phyloP scores from a whole-genome alignment of 169 alveolate species.

The Plasmodium knowlesi region DNA sequence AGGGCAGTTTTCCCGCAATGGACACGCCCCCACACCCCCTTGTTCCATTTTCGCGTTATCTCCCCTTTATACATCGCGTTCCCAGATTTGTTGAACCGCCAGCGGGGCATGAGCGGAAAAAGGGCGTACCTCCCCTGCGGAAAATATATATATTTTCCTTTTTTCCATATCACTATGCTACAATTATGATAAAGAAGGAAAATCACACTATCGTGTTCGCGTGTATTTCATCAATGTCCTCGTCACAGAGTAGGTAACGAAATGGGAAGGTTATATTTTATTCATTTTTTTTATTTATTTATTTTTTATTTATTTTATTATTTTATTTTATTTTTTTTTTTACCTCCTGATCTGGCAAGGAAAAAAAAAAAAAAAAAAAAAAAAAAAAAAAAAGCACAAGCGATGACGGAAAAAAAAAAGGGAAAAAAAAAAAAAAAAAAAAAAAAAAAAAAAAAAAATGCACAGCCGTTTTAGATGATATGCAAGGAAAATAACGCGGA shows the following conservation, averaged over 20 bases:
- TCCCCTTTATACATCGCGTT: not conserved
- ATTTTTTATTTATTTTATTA: conserved; percentile 78
- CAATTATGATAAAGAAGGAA: conserved; percentile 13
- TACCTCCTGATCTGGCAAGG: conserved; percentile 77
- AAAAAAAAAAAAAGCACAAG: not conserved
- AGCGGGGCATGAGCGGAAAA: not conserved
- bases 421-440: not conserved
- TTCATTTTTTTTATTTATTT: too few species aligned
- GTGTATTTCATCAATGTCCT: not conserved
- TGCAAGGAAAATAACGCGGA: not conserved
- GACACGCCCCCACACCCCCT: not conserved
- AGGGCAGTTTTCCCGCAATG: not conserved
- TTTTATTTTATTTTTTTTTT: too few species aligned
- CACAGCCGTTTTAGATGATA: not conserved
- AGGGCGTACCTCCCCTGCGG: not conserved
- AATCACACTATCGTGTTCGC: conserved; percentile 5
- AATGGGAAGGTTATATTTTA: conserved; percentile 74
- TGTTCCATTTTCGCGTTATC: not conserved
- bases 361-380: too few species aligned
- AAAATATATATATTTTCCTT: not conserved
- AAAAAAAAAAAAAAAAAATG: not conserved
- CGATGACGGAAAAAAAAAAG: not conserved
- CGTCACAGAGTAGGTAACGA: not conserved
- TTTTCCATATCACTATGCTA: not conserved
- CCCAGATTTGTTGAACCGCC: not conserved